phyloP scores from a whole-genome alignment of 1,139 yeast genomes.

The Candida gigantensis region DNA sequence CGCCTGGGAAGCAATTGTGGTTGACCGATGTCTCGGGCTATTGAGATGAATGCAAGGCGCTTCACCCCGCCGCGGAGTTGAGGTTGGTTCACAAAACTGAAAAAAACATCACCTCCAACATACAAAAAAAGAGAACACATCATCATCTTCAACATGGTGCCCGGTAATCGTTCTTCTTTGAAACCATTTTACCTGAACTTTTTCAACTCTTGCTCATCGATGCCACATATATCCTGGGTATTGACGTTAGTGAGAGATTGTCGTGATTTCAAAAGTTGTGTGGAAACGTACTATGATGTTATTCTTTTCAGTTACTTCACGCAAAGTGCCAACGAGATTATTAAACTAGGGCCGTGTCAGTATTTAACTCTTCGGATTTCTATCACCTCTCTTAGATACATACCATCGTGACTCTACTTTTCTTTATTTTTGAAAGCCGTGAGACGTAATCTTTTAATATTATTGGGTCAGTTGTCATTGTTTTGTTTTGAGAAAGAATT shows the following conservation, averaged over 20 bases:
- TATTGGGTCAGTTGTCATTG: background rate
- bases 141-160: background rate
- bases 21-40: too few species aligned
- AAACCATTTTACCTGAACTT: background rate
- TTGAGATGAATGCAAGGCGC: too few species aligned
- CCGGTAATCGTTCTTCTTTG: background rate
- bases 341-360: conserved; percentile 5
- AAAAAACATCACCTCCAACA: background rate
- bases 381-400: background rate
- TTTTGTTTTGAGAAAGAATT: background rate
- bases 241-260: background rate
- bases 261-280: background rate
- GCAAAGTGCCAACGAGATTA: conserved; percentile 3
- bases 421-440: conserved; percentile 5
- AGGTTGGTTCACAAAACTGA: too few species aligned
- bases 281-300: conserved; percentile 6
- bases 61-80: too few species aligned
- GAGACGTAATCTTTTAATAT: conserved; percentile 1
- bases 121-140: background rate
- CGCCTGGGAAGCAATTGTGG: too few species aligned
- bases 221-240: conserved; percentile 4
- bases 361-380: background rate
- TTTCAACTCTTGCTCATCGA: conserved; percentile 4
- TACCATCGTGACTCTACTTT: conserved; percentile 8
- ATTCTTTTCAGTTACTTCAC: conserved; percentile 5